phyloP scores from a whole-genome alignment of 2,329 filamentous ascomycete species.

The Beauveria bassiana region DNA sequence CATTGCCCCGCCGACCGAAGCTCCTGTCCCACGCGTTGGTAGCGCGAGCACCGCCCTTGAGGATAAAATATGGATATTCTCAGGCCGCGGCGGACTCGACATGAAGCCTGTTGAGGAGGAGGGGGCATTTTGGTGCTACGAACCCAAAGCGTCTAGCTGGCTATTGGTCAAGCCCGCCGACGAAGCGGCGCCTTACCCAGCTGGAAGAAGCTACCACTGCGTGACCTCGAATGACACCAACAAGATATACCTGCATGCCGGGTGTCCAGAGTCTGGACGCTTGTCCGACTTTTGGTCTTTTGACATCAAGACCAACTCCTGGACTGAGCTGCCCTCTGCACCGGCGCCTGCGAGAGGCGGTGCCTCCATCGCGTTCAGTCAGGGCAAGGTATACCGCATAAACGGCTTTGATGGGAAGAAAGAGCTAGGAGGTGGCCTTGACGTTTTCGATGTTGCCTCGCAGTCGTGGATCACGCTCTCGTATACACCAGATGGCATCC shows the following conservation, averaged over 20 bases:
- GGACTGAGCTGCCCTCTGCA: constrained; percentile 46
- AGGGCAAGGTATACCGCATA: constrained; percentile 46
- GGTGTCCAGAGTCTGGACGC: constrained; percentile 49
- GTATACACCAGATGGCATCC: constrained; percentile 20
- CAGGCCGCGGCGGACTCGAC: constrained; percentile 50
- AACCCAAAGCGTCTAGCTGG: constrained; percentile 36
- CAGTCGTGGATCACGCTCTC: constrained; percentile 20
- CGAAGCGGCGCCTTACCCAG: constrained; percentile 31
- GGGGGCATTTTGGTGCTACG: constrained; percentile 50
- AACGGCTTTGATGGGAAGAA: constrained; percentile 55
- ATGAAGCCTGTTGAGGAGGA: constrained; percentile 54
- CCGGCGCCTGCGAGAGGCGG: constrained; percentile 40
- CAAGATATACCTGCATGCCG: constrained; percentile 52
- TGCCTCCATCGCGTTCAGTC: constrained; percentile 34
- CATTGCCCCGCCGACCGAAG: constrained; percentile 12
- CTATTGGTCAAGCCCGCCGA: constrained; percentile 30
- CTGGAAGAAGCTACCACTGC: constrained; percentile 49
- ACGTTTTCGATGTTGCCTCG: constrained; percentile 30
- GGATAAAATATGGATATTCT: constrained; percentile 50
- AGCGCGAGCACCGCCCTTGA: constrained; percentile 38
- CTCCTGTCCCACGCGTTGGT: constrained; percentile 50
- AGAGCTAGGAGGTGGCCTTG: constrained; percentile 51
- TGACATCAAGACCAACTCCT: constrained; percentile 33
- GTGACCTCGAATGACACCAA: constrained; percentile 29
- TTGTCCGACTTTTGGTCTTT: constrained; percentile 56